These are phyloP conservation scores for Trichoderma sp. DNA, from an alignment of 2,329 filamentous ascomycete species.

Conservation along the genomic window DNA sequence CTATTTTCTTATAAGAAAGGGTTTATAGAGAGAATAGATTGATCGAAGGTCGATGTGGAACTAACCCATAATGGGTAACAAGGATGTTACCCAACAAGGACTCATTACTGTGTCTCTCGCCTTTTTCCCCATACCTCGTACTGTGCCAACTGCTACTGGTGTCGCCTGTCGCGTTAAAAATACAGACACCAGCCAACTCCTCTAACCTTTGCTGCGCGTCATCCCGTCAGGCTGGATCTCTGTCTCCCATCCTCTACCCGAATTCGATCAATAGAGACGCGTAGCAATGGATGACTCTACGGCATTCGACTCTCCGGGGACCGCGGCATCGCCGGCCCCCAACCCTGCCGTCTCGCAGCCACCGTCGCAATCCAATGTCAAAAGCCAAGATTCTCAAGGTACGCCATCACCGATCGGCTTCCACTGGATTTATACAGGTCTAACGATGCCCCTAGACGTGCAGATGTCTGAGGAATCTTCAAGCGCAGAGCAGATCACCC, in stretches of 20 bases:
- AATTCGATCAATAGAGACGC: slow-evolving; percentile 16
- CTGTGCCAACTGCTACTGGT: slow-evolving; percentile 10
- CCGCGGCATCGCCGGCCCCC: slow-evolving; percentile 58
- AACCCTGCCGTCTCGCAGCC: slow-evolving; percentile 61
- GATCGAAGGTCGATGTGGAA: no score
- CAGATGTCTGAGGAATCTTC: slow-evolving; percentile 61
- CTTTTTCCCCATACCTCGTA: background rate
- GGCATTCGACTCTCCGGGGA: slow-evolving; percentile 60
- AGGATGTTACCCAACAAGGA: background rate
- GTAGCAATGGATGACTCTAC: slow-evolving; percentile 59
- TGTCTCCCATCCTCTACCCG: background rate
- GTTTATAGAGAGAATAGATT: no score
- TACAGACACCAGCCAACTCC: slow-evolving; percentile 18
- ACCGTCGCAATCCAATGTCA: slow-evolving; percentile 51
- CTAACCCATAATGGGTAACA: no score
- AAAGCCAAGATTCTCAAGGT: slow-evolving; percentile 52
- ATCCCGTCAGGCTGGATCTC: slow-evolving; percentile 8
- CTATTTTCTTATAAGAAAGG: no score
- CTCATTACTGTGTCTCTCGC: background rate
- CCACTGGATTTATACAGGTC: background rate
- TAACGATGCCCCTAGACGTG: slow-evolving; percentile 52
- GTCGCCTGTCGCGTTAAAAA: slow-evolving; percentile 24
- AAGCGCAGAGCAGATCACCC: slow-evolving; percentile 56
- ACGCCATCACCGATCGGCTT: slow-evolving; percentile 28
- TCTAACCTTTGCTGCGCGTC: slow-evolving; percentile 21